A percentile compares a stretch with the other conserved stretches of the same genome.
Conservation (phyloP, 306 rosid species). For the Macrotyloma uniflorum region DNA sequence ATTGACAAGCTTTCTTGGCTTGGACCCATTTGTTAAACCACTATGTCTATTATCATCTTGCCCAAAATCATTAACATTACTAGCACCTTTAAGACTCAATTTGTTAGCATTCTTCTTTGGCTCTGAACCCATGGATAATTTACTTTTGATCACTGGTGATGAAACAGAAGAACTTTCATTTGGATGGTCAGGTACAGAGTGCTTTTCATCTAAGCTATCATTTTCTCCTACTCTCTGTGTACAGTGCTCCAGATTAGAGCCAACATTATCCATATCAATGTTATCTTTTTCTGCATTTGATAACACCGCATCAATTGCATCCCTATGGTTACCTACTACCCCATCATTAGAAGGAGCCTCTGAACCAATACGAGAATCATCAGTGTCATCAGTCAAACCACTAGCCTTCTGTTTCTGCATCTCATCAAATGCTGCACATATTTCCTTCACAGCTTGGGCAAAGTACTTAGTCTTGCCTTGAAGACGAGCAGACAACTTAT, state of each 20-base stretch:
- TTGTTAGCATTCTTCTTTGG: constrained; percentile 49
- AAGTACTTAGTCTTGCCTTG: constrained; percentile 79
- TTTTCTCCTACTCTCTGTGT: constrained; percentile 56
- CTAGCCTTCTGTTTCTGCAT: constrained; percentile 60
- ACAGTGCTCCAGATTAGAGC: constrained; percentile 65
- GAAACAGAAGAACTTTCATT: constrained; percentile 52
- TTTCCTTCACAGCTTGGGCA: constrained; percentile 91
- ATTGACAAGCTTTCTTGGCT: constrained; percentile 55
- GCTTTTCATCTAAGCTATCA: constrained; percentile 53
- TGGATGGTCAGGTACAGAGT: constrained; percentile 43
- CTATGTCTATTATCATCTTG: constrained; percentile 49
- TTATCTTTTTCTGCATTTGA: constrained; percentile 46
- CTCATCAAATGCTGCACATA: constrained; percentile 84
- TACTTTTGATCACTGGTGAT: constrained; percentile 55
- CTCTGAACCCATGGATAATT: constrained; percentile 38
- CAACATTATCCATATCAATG: constrained; percentile 45
- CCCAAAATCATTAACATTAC: constrained; percentile 43
- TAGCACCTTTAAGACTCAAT: constrained; percentile 44
- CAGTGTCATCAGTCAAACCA: constrained; percentile 64
- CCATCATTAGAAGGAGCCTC: constrained; percentile 68
- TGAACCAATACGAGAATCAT: constrained; percentile 64
- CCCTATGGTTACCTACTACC: constrained; percentile 54
- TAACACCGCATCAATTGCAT: constrained; percentile 45
- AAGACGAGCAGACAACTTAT: constrained; percentile 69
- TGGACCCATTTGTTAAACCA: constrained; percentile 57